Percentiles rank a stretch among this genome's conserved stretches.
These are phyloP conservation scores for Termitomyces sp. DNA, from an alignment of 768 basidiomycete species.

Conservation along the genomic window DNA sequence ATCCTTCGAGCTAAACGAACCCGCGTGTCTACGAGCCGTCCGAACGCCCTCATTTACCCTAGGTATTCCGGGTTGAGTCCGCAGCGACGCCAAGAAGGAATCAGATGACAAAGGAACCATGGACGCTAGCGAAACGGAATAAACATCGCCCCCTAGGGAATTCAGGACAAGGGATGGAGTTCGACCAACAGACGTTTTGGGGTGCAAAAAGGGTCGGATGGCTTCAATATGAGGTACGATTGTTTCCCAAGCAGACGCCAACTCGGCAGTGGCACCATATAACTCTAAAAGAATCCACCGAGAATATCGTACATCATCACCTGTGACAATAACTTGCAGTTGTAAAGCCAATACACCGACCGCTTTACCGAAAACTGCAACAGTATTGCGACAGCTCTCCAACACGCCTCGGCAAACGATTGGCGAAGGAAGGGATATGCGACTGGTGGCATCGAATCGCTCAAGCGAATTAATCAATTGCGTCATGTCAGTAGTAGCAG, in stretches of 20 bases:
- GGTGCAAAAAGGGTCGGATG: constrained; percentile 61
- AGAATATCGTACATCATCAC: constrained; percentile 85
- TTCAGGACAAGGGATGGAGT: constrained; percentile 19
- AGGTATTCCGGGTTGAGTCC: constrained; percentile 14
- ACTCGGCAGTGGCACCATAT: constrained; percentile 87
- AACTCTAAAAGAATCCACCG: constrained; percentile 84
- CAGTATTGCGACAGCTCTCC: constrained; percentile 81
- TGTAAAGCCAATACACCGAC: constrained; percentile 80
- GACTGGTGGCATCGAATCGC: constrained; percentile 82
- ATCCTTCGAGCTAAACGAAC: constrained; percentile 93
- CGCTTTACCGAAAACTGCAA: constrained; percentile 85
- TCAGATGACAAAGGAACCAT: constrained; percentile 12
- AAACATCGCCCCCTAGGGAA: constrained; percentile 1
- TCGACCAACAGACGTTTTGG: constrained; percentile 25
- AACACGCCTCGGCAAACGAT: constrained; percentile 74
- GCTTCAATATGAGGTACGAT: constrained; percentile 71
- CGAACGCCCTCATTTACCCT: constrained; percentile 39
- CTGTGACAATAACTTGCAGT: constrained; percentile 68
- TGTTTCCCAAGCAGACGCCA: constrained; percentile 80
- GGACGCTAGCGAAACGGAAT: constrained; percentile 1
- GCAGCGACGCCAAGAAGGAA: constrained; percentile 18
- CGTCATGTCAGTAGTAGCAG: constrained; percentile 78
- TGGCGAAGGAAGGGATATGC: constrained; percentile 66
- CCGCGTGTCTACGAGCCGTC: constrained; percentile 78
- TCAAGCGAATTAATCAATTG: constrained; percentile 87